Evolutionary conservation across 2,329 filamentous ascomycete genomes (phyloP).

Genomic region (Diaporthe citriasiana): DNA sequence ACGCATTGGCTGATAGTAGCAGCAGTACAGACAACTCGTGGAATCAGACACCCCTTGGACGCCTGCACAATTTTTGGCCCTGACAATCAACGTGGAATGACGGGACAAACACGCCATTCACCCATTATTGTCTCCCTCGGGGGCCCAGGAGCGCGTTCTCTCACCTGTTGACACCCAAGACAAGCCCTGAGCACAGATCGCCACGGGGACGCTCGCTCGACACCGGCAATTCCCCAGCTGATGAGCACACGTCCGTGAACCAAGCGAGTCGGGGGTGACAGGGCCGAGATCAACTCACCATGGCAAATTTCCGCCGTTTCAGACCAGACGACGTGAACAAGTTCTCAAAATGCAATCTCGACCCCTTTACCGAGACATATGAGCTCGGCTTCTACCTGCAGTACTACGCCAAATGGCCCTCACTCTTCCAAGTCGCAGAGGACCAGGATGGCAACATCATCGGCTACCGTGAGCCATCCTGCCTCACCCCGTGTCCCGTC

Average conservation of each 20-base stretch:
- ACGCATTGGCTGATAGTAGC: background rate
- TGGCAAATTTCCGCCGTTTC: slow-evolving; percentile 91
- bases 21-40: background rate
- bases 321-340: slow-evolving; percentile 86
- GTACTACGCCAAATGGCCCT: slow-evolving; percentile 96
- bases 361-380: slow-evolving; percentile 98
- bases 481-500: background rate
- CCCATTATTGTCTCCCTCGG: slow-evolving; percentile 17
- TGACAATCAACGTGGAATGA: slow-evolving; percentile 31
- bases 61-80: slow-evolving; percentile 31
- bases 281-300: slow-evolving; percentile 52
- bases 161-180: slow-evolving; percentile 18
- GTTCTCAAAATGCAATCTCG: slow-evolving; percentile 95
- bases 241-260: slow-evolving; percentile 33
- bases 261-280: slow-evolving; percentile 29
- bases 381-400: slow-evolving; percentile 95
- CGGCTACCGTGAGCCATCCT: slow-evolving; percentile 81
- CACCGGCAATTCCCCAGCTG: slow-evolving; percentile 31
- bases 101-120: slow-evolving; percentile 23
- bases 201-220: slow-evolving; percentile 4
- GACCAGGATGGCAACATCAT: slow-evolving; percentile 89
- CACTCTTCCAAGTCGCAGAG: slow-evolving; percentile 92
- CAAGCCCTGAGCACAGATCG: slow-evolving; percentile 27
- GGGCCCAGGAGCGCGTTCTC: slow-evolving; percentile 8
- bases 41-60: slow-evolving; percentile 2